These are phyloP conservation scores for Ramaria sp. DNA, from an alignment of 768 basidiomycete species.

Conservation along the genomic window DNA sequence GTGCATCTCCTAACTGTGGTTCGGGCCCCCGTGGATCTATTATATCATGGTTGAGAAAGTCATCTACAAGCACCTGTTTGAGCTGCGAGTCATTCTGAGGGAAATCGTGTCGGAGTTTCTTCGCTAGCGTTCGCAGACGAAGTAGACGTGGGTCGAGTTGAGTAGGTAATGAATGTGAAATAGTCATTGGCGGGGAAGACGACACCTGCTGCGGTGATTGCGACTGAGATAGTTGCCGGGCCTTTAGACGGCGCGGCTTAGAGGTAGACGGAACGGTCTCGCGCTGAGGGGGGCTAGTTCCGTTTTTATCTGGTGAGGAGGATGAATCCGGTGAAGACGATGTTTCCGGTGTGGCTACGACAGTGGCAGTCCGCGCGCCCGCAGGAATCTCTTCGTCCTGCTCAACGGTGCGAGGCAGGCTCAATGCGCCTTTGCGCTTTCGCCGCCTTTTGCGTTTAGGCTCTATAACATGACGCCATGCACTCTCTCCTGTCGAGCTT, in stretches of 20 bases:
- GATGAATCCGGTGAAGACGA: constrained; percentile 1
- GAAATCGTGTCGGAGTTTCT: constrained; percentile 45
- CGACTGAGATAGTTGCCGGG: constrained; percentile 15
- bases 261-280: background rate
- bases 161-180: constrained; percentile 27
- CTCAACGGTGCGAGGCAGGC: background rate
- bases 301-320: background rate
- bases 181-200: constrained; percentile 24
- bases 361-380: background rate
- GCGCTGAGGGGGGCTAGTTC: background rate
- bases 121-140: constrained; percentile 44
- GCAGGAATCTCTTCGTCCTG: background rate
- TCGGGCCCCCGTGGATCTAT: constrained; percentile 7
- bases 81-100: constrained; percentile 32
- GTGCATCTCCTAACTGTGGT: constrained; percentile 16
- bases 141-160: constrained; percentile 37
- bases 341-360: constrained; percentile 5
- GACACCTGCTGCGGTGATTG: constrained; percentile 12
- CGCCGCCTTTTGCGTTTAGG: constrained; percentile 26
- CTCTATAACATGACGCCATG: constrained; percentile 31
- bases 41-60: background rate
- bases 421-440: constrained; percentile 12
- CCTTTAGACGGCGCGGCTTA: background rate
- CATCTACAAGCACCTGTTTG: constrained; percentile 2
- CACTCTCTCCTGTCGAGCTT: constrained; percentile 24